Conservation (phyloP, 805 yeast genomes). For the Nakazawaea holstii region DNA sequence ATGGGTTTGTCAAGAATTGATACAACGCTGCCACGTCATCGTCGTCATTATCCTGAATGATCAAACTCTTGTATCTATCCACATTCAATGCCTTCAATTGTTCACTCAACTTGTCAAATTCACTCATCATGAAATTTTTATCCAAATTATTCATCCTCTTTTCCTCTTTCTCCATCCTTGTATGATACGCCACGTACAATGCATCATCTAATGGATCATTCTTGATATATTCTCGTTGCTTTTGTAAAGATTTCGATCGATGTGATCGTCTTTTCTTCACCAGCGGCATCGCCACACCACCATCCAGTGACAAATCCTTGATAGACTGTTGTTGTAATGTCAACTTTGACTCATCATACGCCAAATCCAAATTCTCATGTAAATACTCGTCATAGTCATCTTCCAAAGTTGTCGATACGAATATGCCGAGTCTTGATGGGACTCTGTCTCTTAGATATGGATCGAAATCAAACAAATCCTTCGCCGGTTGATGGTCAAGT, state of each 20-base stretch:
- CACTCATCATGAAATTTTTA: constrained; percentile 44
- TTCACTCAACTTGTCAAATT: constrained; percentile 49
- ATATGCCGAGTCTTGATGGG: constrained; percentile 16
- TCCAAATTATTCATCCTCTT: constrained; percentile 52
- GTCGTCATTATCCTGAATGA: constrained; percentile 20
- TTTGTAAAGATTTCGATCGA: background rate
- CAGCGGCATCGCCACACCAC: background rate
- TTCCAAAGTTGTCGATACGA: constrained; percentile 15
- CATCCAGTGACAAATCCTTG: background rate
- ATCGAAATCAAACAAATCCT: constrained; percentile 32
- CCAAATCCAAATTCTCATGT: background rate
- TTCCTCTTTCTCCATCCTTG: constrained; percentile 60
- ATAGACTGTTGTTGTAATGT: background rate
- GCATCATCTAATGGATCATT: constrained; percentile 44
- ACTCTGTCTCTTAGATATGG: constrained; percentile 17
- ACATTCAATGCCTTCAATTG: constrained; percentile 32
- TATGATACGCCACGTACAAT: constrained; percentile 42
- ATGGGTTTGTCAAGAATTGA: constrained; percentile 7
- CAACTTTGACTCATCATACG: background rate
- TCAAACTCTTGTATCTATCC: constrained; percentile 12
- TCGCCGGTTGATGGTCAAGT: background rate
- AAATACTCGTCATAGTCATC: constrained; percentile 4
- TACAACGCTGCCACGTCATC: background rate
- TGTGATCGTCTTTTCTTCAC: constrained; percentile 6
- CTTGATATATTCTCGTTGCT: constrained; percentile 1